Conservation (phyloP, 345 rosid species). For the Eutrema japonicum region DNA sequence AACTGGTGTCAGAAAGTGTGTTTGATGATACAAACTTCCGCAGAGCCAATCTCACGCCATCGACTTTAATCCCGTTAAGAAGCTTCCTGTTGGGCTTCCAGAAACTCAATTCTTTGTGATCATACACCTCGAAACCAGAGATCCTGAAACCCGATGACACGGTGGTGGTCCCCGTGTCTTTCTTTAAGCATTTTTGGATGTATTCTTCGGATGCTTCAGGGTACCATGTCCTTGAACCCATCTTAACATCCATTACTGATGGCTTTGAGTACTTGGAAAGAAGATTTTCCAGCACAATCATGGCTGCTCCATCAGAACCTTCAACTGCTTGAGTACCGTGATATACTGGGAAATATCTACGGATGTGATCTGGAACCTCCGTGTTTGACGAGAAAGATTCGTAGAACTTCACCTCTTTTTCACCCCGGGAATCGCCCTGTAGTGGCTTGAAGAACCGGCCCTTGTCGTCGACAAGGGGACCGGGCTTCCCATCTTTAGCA, state of each 20-base stretch:
- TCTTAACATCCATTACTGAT: conserved; percentile 81
- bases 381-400: conserved; percentile 59
- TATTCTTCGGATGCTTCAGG: conserved; percentile 79
- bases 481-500: conserved; percentile 64
- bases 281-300: conserved; percentile 69
- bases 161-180: conserved; percentile 63
- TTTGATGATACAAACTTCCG: conserved; percentile 85
- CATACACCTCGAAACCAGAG: conserved; percentile 68
- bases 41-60: conserved; percentile 60
- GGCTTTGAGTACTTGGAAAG: conserved; percentile 50
- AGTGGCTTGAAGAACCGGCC: conserved; percentile 95
- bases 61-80: conserved; percentile 49
- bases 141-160: conserved; percentile 73
- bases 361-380: conserved; percentile 67
- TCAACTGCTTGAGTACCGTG: conserved; percentile 72
- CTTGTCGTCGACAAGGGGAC: conserved; percentile 78
- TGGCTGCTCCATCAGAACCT: conserved; percentile 82
- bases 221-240: conserved; percentile 97
- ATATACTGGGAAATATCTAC: conserved; percentile 68
- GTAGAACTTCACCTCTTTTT: conserved; percentile 74
- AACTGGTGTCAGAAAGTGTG: conserved; percentile 39
- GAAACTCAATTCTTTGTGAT: conserved; percentile 48
- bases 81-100: conserved; percentile 73
- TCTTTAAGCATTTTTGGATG: conserved; percentile 61
- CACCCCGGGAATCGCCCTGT: conserved; percentile 71